Evolutionary conservation across 768 basidiomycete genomes (phyloP).

Genomic region (Suillus subalutaceus): DNA sequence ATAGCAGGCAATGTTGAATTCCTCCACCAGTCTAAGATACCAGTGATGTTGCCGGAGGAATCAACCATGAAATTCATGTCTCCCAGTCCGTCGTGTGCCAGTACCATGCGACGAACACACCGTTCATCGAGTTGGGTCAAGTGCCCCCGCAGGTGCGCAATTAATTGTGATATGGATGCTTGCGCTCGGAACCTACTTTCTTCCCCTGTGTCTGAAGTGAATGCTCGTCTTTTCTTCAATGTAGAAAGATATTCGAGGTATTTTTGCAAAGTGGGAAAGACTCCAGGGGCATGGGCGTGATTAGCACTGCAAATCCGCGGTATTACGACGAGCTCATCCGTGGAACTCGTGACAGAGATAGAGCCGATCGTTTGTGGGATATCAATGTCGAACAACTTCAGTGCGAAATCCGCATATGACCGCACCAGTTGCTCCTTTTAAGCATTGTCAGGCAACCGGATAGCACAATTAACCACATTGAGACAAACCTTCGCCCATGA

Average conservation of each 20-base stretch:
- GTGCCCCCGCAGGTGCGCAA: not conserved
- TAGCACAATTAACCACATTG: not conserved
- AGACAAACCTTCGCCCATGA: slow-evolving; percentile 8
- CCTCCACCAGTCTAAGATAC: slow-evolving; percentile 27
- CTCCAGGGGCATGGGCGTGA: not conserved
- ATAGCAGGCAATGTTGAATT: slow-evolving; percentile 23
- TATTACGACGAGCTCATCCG: slow-evolving; percentile 5
- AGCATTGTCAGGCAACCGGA: not conserved
- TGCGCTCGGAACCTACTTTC: slow-evolving; percentile 12
- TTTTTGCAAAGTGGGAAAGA: slow-evolving; percentile 9
- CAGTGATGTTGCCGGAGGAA: slow-evolving; percentile 18
- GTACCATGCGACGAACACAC: slow-evolving; percentile 16
- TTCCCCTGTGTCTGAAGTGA: slow-evolving; percentile 6
- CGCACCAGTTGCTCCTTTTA: slow-evolving; percentile 13
- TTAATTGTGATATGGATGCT: slow-evolving; percentile 12
- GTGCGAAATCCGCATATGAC: slow-evolving; percentile 16
- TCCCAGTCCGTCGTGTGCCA: slow-evolving; percentile 20
- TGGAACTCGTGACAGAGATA: not conserved
- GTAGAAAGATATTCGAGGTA: slow-evolving; percentile 8
- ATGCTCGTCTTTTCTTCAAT: slow-evolving; percentile 9
- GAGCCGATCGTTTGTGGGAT: slow-evolving; percentile 13
- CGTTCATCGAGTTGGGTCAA: not conserved
- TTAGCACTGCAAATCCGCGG: not conserved
- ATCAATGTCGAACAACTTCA: slow-evolving; percentile 11
- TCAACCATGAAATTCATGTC: slow-evolving; percentile 20